Percentiles rank a stretch among this genome's conserved stretches.
phyloP scores from a whole-genome alignment of 352 stramenopile species.

The Peronospora farinosa region DNA sequence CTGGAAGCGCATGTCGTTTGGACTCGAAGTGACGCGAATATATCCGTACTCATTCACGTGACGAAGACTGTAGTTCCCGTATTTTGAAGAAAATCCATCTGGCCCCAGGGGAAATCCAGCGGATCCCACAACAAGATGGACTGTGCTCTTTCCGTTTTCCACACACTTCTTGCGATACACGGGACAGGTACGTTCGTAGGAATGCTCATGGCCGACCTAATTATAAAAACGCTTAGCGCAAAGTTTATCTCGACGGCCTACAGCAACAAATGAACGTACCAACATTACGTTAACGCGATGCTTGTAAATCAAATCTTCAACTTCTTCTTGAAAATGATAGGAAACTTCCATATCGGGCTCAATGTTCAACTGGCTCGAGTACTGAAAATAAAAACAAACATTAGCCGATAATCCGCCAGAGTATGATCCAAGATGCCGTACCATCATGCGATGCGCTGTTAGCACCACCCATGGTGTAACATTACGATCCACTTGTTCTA shows the following conservation, averaged over 20 bases:
- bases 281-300: slow-evolving; percentile 88
- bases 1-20: slow-evolving; percentile 41
- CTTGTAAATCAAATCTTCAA: slow-evolving; percentile 84
- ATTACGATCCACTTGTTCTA: slow-evolving; percentile 69
- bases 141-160: slow-evolving; percentile 40
- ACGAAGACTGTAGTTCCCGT: slow-evolving; percentile 58
- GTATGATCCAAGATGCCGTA: slow-evolving; percentile 14
- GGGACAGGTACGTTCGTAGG: slow-evolving; percentile 84
- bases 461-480: slow-evolving; percentile 89
- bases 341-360: slow-evolving; percentile 60
- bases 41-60: slow-evolving; percentile 69
- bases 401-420: slow-evolving; percentile 3
- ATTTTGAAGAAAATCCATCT: slow-evolving; percentile 46
- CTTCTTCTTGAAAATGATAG: slow-evolving; percentile 71
- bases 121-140: slow-evolving; percentile 77
- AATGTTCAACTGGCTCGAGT: slow-evolving; percentile 48
- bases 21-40: slow-evolving; percentile 40
- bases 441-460: slow-evolving; percentile 86
- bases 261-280: slow-evolving; percentile 21
- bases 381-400: slow-evolving; percentile 20
- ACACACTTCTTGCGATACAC: slow-evolving; percentile 62
- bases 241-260: neutral
- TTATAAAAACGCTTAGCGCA: slow-evolving; percentile 7
- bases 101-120: slow-evolving; percentile 55
- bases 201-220: slow-evolving; percentile 86